phyloP scores from a whole-genome alignment of 805 yeast species.

The Kodamaea jinghongensis region DNA sequence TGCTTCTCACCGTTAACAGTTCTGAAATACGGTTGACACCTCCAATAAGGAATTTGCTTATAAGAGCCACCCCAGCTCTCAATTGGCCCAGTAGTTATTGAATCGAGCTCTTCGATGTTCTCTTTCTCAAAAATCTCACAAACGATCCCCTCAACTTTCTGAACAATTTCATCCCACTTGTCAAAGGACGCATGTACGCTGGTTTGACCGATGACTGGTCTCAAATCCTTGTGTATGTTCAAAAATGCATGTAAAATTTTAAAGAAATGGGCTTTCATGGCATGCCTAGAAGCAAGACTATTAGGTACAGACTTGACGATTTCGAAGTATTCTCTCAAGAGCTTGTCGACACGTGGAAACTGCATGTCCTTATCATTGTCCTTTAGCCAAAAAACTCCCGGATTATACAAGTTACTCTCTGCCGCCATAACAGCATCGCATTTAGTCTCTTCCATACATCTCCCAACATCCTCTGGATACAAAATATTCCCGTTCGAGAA shows the following conservation, averaged over 20 bases:
- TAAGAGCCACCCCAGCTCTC: conserved; percentile 81
- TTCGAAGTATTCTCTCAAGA: conserved; percentile 85
- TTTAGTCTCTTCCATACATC: conserved; percentile 60
- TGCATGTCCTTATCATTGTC: conserved; percentile 54
- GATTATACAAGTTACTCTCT: conserved; percentile 91
- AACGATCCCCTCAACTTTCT: conserved; percentile 66
- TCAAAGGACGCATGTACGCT: conserved; percentile 37
- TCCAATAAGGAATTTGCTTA: conserved; percentile 86
- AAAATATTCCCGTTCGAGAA: conserved; percentile 94
- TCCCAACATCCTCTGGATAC: conserved; percentile 76
- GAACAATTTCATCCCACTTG: conserved; percentile 53
- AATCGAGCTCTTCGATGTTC: conserved; percentile 56
- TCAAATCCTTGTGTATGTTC: conserved; percentile 69
- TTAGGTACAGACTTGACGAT: conserved; percentile 63
- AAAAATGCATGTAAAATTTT: conserved; percentile 81
- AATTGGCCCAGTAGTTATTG: conserved; percentile 48
- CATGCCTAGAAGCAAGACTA: conserved; percentile 64
- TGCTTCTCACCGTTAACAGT: conserved; percentile 73
- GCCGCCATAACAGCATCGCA: conserved; percentile 98
- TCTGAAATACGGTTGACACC: conserved; percentile 94
- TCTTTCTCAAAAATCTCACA: conserved; percentile 49
- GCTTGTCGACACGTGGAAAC: conserved; percentile 81
- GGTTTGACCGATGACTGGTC: conserved; percentile 64
- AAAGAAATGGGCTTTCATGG: conserved; percentile 92
- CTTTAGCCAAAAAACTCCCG: conserved; percentile 76